Base-by-base conservation (phyloP, 768 basidiomycete genomes). In the Lactarius pseudohatsudake region DNA sequence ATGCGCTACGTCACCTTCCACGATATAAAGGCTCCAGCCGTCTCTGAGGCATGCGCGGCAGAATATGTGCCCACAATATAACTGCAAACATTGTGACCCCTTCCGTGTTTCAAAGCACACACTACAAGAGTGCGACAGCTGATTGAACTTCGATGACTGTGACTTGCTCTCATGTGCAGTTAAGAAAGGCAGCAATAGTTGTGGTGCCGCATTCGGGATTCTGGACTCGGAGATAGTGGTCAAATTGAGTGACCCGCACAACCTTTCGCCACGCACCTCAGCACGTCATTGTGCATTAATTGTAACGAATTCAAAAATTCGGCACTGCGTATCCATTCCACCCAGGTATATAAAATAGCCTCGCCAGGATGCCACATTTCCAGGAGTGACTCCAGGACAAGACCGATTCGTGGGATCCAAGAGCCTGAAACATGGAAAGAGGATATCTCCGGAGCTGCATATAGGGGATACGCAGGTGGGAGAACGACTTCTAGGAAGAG, bases 1-100 rank as follows among this genome's bases (percentile, higher is more conserved):
- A 22, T 81, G 81, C 36, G 80, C 82, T 16, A 94, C 79, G 65
- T 90, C 87, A 8, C 94, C 94, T 73, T 96, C 93, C 57, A 77
- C 78, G 61, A 97, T 90, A 70, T 88, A 90, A 59, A 94, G 74
- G 54, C 82, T 81, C 94, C 94, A 97, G 74, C 91, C 95, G 60
- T 90, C 88, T 61, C 81, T 80, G 32, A 96, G 75, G 73, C 94
- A 96, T 9, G 82, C 75, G n/a, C 85, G 84, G 74, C 94, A 96
- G 75, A 94, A 96, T 15, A 94, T 83, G 75, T 96, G 94, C 1
- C 77, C 76, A 73, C 94, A 96, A 2, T 79, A 73, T 58, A 96
- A 79, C 68, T 84, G 81, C 18, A 94, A 72, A 74, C 93, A 94
- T 69, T 85, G 84, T 16, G 84, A 81, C 54, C 94, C 94, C 73